Conservation (phyloP, 306 rosid species). For the Morella rubra region DNA sequence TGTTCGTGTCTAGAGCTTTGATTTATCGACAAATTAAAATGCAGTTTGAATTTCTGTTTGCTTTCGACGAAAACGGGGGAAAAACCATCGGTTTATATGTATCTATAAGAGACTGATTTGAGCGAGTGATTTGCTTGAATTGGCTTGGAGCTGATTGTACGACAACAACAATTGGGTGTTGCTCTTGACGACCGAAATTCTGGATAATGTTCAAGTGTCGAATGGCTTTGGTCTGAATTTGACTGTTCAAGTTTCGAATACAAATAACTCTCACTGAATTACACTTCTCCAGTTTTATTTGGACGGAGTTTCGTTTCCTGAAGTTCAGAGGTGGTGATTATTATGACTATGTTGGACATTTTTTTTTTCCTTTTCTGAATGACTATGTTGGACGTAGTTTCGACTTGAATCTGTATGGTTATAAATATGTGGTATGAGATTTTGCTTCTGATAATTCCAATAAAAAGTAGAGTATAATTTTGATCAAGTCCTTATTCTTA, state of each 20-base stretch:
- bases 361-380: too few relatives aligned
- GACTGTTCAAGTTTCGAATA: conserved; percentile 7
- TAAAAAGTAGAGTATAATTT: neutral
- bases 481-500: neutral
- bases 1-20: conserved; percentile 18
- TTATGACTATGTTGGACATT: neutral
- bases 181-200: conserved; percentile 12
- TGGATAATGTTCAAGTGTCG: conserved; percentile 16
- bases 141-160: conserved; percentile 12
- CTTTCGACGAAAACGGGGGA: conserved; percentile 27
- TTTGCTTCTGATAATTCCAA: too few relatives aligned
- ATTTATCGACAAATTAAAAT: conserved; percentile 28
- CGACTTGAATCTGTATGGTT: too few relatives aligned
- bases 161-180: neutral
- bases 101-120: neutral
- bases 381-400: too few relatives aligned
- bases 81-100: neutral
- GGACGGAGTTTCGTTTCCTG: neutral
- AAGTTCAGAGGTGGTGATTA: neutral
- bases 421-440: too few relatives aligned
- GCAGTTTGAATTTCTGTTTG: conserved; percentile 46
- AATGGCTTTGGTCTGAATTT: conserved; percentile 1
- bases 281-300: neutral
- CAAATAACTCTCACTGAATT: conserved; percentile 1
- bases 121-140: neutral